Base-by-base conservation (phyloP, 768 basidiomycete species). In the Baorangia bicolor region DNA sequence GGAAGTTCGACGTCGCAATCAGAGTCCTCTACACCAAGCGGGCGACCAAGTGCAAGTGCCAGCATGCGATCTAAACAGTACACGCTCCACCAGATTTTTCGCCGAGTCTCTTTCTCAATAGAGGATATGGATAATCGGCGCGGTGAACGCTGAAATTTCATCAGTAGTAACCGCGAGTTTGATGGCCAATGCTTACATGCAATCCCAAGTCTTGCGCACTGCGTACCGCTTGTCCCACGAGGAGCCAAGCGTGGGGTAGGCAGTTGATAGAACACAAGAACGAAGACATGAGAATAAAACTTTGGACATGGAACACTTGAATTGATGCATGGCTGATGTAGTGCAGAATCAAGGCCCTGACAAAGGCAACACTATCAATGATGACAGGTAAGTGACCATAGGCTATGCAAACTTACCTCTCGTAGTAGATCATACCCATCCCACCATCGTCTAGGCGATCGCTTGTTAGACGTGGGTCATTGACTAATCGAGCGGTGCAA, bases 51-150 rank as follows among this genome's bases (percentile, higher is more conserved):
- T 14, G 92, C 87, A 49, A 95, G 83, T 23, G 94, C 94, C 20
- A 96, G 86, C 90, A 94, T 94, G 47, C 92, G 86, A 70, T 91
- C 94, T 47, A 96, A 77, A 25, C 86, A 86, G 65, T 96, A 96
- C 27, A 94, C 90, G 40, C 89, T 86, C 92, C 94, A 95, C 94
- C 94, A 95, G 48, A 94, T 87, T 74, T 94, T 93, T 58, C 88
- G 79, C 30, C 92, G 84, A 0, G 91, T 90, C 72, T 95, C 92
- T 72, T 93, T 95, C 71, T 95, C 91, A 38, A 90, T 81, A 35
- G 86, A 76, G 20, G 84, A 75, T 34, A 94, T 77, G 18, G 77
- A 67, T 43, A 94, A 78, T 42, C 90, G 83, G 48, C 87, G 83
- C 5, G 92, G 88, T 3, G 92, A 92, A 54, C 94, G 88, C 92